A percentile compares a stretch with the other conserved stretches of the same genome.
Conservation (phyloP, 176 grass and related monocot species). For the Triticum monococcum region DNA sequence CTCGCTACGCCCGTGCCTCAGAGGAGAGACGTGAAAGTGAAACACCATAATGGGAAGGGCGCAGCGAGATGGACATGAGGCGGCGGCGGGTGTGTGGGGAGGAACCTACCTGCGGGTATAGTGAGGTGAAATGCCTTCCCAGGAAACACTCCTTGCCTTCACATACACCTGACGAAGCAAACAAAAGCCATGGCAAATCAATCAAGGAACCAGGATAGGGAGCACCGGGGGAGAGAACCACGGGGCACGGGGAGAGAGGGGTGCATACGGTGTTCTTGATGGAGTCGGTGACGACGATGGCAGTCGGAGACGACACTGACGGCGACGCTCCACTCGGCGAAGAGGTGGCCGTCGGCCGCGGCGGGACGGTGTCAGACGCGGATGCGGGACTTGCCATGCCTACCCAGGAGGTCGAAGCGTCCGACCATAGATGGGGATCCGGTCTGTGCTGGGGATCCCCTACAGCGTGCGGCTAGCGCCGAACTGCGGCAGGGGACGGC, state of each 20-base stretch:
- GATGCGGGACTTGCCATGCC: conserved; percentile 85
- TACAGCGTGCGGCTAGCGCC: too few species aligned
- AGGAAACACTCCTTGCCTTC: conserved; percentile 87
- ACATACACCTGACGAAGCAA: conserved; percentile 60
- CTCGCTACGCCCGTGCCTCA: too few species aligned
- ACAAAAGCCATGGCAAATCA: not conserved
- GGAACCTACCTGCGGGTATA: conserved; percentile 61
- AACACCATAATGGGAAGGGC: too few species aligned
- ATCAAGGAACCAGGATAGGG: not conserved
- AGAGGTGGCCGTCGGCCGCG: conserved; percentile 38
- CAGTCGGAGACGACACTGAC: conserved; percentile 54
- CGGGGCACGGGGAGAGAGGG: not conserved
- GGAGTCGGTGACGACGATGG: conserved; percentile 83
- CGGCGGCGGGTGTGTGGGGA: too few species aligned
- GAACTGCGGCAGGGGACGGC: too few species aligned
- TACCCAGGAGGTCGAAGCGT: conserved; percentile 65
- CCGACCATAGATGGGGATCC: conserved; percentile 48
- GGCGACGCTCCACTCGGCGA: conserved; percentile 79
- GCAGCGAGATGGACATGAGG: too few species aligned
- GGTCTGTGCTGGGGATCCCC: not conserved
- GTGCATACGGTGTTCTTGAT: conserved; percentile 76
- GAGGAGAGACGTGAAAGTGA: too few species aligned
- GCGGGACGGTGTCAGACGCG: conserved; percentile 58
- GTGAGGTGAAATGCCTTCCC: conserved; percentile 63
- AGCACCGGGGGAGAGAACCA: not conserved